These are phyloP conservation scores for Coemansia sp. DNA, from an alignment of 192 early-diverging fungal species.

Conservation along the genomic window DNA sequence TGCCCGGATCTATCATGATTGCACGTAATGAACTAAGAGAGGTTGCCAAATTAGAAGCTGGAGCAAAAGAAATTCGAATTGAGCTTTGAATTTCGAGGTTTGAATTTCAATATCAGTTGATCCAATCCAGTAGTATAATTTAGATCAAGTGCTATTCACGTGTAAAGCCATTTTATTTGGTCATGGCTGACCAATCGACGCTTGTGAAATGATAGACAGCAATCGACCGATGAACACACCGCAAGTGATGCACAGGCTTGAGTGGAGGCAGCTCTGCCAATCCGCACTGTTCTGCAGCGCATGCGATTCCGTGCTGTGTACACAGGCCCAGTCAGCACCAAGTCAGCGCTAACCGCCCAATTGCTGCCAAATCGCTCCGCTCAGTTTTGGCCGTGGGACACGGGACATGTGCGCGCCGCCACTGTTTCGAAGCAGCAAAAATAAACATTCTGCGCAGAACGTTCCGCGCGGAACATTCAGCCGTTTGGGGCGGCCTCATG, in stretches of 20 bases:
- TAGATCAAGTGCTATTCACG: background rate
- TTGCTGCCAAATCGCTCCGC: no score
- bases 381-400: background rate
- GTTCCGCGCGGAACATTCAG: slow-evolving; percentile 43
- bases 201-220: background rate
- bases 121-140: background rate
- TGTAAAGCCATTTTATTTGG: background rate
- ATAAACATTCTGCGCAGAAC: slow-evolving; percentile 37
- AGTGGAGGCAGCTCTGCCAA: background rate
- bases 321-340: background rate
- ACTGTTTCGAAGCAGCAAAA: background rate
- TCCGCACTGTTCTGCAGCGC: background rate
- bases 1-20: slow-evolving; percentile 48
- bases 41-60: slow-evolving; percentile 3
- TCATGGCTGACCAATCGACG: background rate
- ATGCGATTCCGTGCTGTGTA: background rate
- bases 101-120: background rate
- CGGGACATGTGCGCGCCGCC: background rate
- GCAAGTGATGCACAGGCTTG: background rate
- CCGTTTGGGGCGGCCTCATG: slow-evolving; percentile 6
- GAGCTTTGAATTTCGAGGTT: background rate
- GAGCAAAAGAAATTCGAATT: background rate
- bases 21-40: background rate
- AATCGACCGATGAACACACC: background rate
- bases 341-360: background rate